Conservation (phyloP, 345 rosid species). For the Salix viminalis region DNA sequence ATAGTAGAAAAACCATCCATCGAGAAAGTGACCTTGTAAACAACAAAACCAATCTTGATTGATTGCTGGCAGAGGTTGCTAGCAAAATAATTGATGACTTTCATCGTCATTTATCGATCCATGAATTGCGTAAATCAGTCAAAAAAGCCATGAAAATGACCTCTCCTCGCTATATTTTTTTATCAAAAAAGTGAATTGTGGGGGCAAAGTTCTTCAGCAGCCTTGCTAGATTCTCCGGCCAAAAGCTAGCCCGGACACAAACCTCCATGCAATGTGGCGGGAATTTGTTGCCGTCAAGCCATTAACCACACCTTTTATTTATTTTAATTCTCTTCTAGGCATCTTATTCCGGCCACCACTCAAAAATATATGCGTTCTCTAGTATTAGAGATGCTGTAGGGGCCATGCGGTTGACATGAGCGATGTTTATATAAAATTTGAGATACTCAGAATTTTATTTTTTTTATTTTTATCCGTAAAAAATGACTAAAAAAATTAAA, state of each 20-base stretch:
- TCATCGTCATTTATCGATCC: not conserved
- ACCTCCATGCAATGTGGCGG: slow-evolving; percentile 22
- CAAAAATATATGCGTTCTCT: too few species aligned
- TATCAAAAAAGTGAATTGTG: not conserved
- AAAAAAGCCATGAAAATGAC: not conserved
- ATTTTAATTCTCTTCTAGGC: not conserved
- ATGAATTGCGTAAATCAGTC: not conserved
- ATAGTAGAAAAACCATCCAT: not conserved
- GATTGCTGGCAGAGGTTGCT: not conserved
- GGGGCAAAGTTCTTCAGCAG: not conserved
- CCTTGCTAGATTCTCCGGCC: slow-evolving; percentile 11
- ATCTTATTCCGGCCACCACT: not conserved
- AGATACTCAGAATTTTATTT: too few species aligned
- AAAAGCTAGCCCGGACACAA: slow-evolving; percentile 26
- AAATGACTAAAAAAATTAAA: too few species aligned
- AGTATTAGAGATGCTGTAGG: not conserved
- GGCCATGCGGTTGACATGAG: not conserved
- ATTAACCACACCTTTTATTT: slow-evolving; percentile 4
- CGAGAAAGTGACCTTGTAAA: not conserved
- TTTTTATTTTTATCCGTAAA: too few species aligned
- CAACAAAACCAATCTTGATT: not conserved
- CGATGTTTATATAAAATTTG: too few species aligned
- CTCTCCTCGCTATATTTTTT: not conserved
- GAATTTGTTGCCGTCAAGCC: slow-evolving; percentile 6
- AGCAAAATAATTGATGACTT: not conserved